Evolutionary conservation across 2,329 filamentous ascomycete genomes (phyloP), one percentile per base, ranked within the genome.

Genomic region (Fusarium concolor): DNA sequence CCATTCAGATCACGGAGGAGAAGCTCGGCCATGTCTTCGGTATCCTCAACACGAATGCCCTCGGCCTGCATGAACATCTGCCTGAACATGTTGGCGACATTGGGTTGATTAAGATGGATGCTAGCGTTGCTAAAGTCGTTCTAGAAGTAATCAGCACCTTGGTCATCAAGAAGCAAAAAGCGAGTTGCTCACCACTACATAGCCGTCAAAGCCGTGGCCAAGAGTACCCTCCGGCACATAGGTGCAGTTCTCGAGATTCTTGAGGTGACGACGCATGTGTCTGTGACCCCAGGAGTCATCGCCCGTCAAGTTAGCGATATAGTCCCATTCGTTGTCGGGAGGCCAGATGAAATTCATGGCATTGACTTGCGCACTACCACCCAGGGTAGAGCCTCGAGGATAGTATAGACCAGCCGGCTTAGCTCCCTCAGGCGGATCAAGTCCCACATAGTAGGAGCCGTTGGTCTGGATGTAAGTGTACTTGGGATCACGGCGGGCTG

Each of bases 401-500:
- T 61, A 60, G 38, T 61, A 61, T 7, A 60, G 2, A 0, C 57
- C 57, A 2, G 57, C 57, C 54, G 57, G 57, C 1, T 22, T 53
- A 6, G 57, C 44, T 10, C 57, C 57, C 3, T 53, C 45, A 0
- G 57, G 57, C 0, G 57, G 57, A n/a, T 61, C 57, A 12, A 61
- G 56, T 1, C 57, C 55, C 15, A 60, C 38, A 4, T 61, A 61
- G 44, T 61, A 61, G 0, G 55, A 60, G 0, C 57, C 55, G 4
- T 61, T 61, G 26, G 55, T 38, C 20, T 60, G 57, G 10, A 60
- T 60, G 9, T 61, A 61, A 18, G 57, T 61, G 6, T 52, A 60
- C 26, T 60, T 60, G 0, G 55, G 55, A 33, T 60, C 55, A 2
- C 55, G 55, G 2, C 55, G 57, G 8, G 57, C 57, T 4, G 17